Evolutionary conservation across 441 rosid genomes (phyloP).

Genomic region (Gossypium davidsonii): DNA sequence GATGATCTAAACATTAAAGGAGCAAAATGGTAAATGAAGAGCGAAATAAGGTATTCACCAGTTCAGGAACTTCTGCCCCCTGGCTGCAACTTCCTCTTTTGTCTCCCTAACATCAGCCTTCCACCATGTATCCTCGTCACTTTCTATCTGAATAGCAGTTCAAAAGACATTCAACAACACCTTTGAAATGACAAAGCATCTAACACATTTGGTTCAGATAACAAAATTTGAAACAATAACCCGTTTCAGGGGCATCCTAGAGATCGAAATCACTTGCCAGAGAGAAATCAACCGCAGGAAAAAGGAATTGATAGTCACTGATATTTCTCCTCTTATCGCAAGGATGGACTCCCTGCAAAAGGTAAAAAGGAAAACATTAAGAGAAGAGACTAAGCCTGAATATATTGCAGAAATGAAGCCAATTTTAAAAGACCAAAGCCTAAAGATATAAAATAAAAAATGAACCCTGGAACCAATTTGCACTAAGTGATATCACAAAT

Average conservation of each 20-base stretch:
- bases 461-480: background rate
- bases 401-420: background rate
- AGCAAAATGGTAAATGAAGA: background rate
- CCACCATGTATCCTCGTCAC: conserved; percentile 68
- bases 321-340: conserved; percentile 76
- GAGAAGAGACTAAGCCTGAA: background rate
- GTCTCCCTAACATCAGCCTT: conserved; percentile 78
- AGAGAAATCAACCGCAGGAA: conserved; percentile 92
- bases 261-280: conserved; percentile 55
- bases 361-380: background rate
- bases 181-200: conserved; percentile 8
- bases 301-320: conserved; percentile 74
- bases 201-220: conserved; percentile 15
- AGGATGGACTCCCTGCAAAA: conserved; percentile 85
- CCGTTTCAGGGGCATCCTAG: conserved; percentile 26
- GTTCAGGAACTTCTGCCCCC: conserved; percentile 72
- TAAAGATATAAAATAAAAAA: background rate
- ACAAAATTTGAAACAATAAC: conserved; percentile 15
- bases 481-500: background rate
- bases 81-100: conserved; percentile 57
- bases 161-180: conserved; percentile 20
- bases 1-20: background rate
- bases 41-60: conserved; percentile 39
- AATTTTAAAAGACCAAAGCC: background rate
- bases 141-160: conserved; percentile 53